phyloP scores from a whole-genome alignment of 225 moss, liverwort and hornwort species.

The Asterella californica region DNA sequence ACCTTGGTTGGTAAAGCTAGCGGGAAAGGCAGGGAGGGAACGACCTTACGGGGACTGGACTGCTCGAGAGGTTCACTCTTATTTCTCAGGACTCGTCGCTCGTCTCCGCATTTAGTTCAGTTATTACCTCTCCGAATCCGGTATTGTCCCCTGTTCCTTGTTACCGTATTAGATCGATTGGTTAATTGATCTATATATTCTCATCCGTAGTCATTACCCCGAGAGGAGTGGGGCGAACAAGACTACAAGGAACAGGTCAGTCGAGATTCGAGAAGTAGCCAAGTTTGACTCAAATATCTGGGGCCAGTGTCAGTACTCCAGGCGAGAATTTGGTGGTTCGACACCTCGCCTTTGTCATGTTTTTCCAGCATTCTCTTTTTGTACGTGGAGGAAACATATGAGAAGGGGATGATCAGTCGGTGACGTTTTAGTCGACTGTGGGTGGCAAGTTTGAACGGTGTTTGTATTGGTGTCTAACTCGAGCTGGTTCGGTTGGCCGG shows the following conservation, averaged over 20 bases:
- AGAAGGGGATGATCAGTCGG: neutral
- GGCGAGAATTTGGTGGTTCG: neutral
- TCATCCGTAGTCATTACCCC: neutral
- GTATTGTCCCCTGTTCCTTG: neutral
- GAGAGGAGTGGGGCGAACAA: neutral
- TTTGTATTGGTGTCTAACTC: neutral
- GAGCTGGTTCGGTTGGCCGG: neutral
- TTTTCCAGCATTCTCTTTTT: neutral
- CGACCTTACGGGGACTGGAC: neutral
- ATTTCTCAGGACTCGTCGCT: neutral
- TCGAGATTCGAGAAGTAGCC: neutral
- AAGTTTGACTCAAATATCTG: neutral
- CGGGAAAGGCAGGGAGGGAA: neutral
- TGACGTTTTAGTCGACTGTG: neutral
- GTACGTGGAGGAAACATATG: neutral
- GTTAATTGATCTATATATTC: slow-evolving; percentile 1
- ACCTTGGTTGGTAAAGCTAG: neutral
- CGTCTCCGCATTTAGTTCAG: neutral
- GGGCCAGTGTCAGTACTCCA: neutral
- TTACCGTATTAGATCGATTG: neutral
- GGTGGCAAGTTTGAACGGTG: neutral
- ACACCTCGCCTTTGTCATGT: neutral
- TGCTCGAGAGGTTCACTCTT: neutral
- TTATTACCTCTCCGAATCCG: too few species aligned
- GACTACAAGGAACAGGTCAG: neutral